Evolutionary conservation across 345 rosid species (phyloP).

Genomic region (Clausena lansium): DNA sequence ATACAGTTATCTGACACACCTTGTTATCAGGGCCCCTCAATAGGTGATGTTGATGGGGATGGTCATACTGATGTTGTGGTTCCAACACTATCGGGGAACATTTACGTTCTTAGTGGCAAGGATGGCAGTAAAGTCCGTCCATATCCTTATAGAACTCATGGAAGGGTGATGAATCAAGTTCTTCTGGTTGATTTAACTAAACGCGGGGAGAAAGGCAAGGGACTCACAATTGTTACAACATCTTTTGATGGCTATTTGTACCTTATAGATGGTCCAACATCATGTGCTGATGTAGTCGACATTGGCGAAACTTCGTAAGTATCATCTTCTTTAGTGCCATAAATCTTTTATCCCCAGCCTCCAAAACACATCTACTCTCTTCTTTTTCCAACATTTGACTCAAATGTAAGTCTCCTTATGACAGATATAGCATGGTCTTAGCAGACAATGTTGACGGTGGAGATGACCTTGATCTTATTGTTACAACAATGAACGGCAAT

Average conservation of each 20-base stretch:
- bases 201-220: slow-evolving; percentile 73
- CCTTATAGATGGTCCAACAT: slow-evolving; percentile 96
- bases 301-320: slow-evolving; percentile 99
- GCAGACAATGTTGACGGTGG: slow-evolving; percentile 99
- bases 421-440: slow-evolving; percentile 95
- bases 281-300: slow-evolving; percentile 96
- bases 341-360: not conserved
- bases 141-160: slow-evolving; percentile 96
- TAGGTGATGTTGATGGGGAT: slow-evolving; percentile 98
- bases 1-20: slow-evolving; percentile 18
- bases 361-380: not conserved
- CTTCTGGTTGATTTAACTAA: slow-evolving; percentile 90
- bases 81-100: slow-evolving; percentile 90
- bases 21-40: slow-evolving; percentile 69
- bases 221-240: slow-evolving; percentile 87
- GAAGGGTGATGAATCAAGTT: slow-evolving; percentile 97
- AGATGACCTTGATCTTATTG: slow-evolving; percentile 97
- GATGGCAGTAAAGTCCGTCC: slow-evolving; percentile 89
- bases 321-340: slow-evolving; percentile 9
- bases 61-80: slow-evolving; percentile 92
- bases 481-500: slow-evolving; percentile 97
- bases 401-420: slow-evolving; percentile 14
- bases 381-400: slow-evolving; percentile 6
- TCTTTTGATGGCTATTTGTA: slow-evolving; percentile 97
- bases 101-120: slow-evolving; percentile 88